phyloP scores from a whole-genome alignment of 1,284 basidiomycete species.

The Phylloporus gajari region DNA sequence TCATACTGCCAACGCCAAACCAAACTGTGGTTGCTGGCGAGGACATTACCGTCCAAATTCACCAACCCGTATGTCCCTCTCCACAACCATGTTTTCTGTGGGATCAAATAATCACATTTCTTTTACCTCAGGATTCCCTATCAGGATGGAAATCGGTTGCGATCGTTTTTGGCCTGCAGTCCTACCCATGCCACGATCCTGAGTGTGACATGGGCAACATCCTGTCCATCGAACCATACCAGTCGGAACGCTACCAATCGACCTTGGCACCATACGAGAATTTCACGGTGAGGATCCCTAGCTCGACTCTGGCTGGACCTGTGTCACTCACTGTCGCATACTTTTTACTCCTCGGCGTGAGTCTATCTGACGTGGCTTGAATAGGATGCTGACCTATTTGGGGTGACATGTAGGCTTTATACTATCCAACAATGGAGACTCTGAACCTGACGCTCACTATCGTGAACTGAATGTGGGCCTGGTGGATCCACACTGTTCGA shows the following conservation, averaged over 20 bases:
- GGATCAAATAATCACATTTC: neutral
- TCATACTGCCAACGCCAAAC: neutral
- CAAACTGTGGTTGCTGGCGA: neutral
- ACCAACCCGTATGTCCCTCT: constrained; percentile 4
- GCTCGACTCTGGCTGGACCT: neutral
- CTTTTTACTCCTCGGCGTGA: constrained; percentile 1
- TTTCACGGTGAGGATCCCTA: constrained; percentile 4
- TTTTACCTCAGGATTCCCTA: neutral
- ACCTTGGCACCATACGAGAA: constrained; percentile 3
- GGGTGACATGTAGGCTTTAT: constrained; percentile 25
- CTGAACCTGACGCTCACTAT: constrained; percentile 42
- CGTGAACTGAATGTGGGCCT: constrained; percentile 11
- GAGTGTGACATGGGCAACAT: neutral
- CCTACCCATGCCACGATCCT: neutral
- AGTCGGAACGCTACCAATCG: neutral
- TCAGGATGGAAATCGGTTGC: neutral
- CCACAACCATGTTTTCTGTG: too few relatives aligned
- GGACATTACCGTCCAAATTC: neutral
- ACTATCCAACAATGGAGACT: constrained; percentile 29
- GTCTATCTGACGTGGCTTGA: neutral
- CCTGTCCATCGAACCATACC: neutral
- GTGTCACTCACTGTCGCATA: neutral
- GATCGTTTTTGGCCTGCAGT: neutral
- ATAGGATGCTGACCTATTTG: neutral
- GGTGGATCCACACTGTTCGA: too few relatives aligned